phyloP scores from a whole-genome alignment of 2,329 filamentous ascomycete genomes.

The Xenoacremonium recifei region DNA sequence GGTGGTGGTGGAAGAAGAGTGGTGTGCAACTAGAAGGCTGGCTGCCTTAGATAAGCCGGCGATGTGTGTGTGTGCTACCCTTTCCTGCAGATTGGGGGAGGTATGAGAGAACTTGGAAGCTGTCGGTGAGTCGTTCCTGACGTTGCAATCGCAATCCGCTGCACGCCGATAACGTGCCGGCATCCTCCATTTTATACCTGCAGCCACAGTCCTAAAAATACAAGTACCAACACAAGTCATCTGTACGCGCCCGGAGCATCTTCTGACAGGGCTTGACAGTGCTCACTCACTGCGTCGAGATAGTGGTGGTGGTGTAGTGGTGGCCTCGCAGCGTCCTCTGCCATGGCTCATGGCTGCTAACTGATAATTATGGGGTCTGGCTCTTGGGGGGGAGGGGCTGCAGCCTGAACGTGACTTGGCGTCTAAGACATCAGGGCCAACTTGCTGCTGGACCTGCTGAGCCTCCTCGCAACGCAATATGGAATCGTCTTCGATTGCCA shows the following conservation, averaged over 20 bases:
- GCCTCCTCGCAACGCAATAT: conserved; percentile 27
- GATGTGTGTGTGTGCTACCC: too few species aligned
- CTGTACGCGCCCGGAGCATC: conserved; percentile 23
- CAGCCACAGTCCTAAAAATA: conserved; percentile 25
- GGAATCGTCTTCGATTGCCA: conserved; percentile 21
- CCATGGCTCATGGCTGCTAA: conserved; percentile 12
- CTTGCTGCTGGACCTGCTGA: conserved; percentile 20
- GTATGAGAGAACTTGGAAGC: neutral
- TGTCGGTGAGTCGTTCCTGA: neutral
- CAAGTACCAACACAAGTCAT: conserved; percentile 28
- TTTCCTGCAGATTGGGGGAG: neutral
- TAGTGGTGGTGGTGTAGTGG: conserved; percentile 11
- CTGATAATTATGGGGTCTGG: conserved; percentile 8
- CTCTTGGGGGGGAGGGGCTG: conserved; percentile 23
- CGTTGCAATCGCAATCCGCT: conserved; percentile 1
- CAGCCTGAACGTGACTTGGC: conserved; percentile 35
- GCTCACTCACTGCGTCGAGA: conserved; percentile 6
- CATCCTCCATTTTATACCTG: conserved; percentile 27
- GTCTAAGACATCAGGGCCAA: conserved; percentile 35
- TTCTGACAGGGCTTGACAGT: conserved; percentile 22
- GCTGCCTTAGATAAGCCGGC: neutral
- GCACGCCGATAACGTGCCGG: conserved; percentile 14
- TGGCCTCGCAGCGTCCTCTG: conserved; percentile 10
- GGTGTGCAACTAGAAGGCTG: too few species aligned
- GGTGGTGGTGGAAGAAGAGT: too few species aligned